Conservation (phyloP, 1,284 basidiomycete species). For the Rhodotorula sp. region DNA sequence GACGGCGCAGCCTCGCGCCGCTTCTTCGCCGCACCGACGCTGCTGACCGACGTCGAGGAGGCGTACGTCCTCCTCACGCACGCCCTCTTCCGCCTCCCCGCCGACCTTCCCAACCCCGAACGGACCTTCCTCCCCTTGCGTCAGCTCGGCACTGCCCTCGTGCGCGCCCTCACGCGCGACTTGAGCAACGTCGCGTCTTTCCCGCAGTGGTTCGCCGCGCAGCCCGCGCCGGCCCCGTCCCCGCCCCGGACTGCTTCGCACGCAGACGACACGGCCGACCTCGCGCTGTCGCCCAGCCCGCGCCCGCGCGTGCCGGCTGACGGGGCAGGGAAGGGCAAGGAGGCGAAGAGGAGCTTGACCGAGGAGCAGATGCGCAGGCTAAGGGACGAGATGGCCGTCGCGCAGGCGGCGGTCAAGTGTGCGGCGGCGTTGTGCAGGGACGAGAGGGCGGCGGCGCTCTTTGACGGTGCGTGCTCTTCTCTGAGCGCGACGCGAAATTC, state of each 20-base stretch:
- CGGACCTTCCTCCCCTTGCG: slow-evolving; percentile 23
- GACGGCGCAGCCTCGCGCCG: not conserved
- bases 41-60: slow-evolving; percentile 32
- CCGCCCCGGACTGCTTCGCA: no score
- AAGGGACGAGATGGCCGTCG: slow-evolving; percentile 35
- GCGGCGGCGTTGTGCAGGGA: slow-evolving; percentile 8
- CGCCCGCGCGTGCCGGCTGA: not conserved
- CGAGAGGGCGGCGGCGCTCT: slow-evolving; percentile 1
- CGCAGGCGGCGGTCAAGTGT: slow-evolving; percentile 35
- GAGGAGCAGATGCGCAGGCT: slow-evolving; percentile 36
- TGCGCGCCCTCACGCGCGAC: slow-evolving; percentile 26
- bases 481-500: not conserved
- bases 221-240: not conserved
- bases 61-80: slow-evolving; percentile 29
- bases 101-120: not conserved
- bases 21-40: not conserved
- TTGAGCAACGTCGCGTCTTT: slow-evolving; percentile 34
- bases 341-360: slow-evolving; percentile 20
- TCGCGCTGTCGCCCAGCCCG: not conserved
- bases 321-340: not conserved
- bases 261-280: not conserved
- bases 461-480: slow-evolving; percentile 14
- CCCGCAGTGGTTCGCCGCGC: slow-evolving; percentile 14
- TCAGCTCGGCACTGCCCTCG: not conserved
- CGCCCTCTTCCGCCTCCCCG: slow-evolving; percentile 25